Evolutionary conservation across 1,284 basidiomycete species (phyloP).

Genomic region (Flammula alnicola): DNA sequence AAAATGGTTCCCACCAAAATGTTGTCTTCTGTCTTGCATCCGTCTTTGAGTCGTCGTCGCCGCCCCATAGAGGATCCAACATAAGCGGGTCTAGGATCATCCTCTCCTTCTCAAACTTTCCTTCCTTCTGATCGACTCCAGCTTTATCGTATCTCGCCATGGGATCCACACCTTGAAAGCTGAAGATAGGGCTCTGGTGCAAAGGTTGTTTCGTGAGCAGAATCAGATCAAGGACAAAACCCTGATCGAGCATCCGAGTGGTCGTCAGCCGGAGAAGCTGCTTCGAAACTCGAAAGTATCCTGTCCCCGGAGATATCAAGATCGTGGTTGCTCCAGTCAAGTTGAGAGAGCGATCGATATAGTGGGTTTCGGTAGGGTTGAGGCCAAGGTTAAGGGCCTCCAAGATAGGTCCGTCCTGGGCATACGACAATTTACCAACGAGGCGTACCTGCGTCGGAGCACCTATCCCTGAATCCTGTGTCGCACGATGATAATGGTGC

Average conservation of each 20-base stretch:
- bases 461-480: slow-evolving; percentile 45
- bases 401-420: slow-evolving; percentile 93
- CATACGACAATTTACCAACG: slow-evolving; percentile 81
- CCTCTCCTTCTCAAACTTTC: slow-evolving; percentile 41
- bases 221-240: slow-evolving; percentile 89
- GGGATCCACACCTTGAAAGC: slow-evolving; percentile 68
- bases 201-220: slow-evolving; percentile 92
- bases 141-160: slow-evolving; percentile 46
- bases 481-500: slow-evolving; percentile 80
- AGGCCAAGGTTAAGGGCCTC: slow-evolving; percentile 94
- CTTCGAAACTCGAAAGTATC: slow-evolving; percentile 93
- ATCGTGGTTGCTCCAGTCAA: slow-evolving; percentile 90
- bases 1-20: slow-evolving; percentile 89
- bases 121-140: slow-evolving; percentile 17
- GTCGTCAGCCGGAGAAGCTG: slow-evolving; percentile 91
- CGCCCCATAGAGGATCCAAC: slow-evolving; percentile 82
- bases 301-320: slow-evolving; percentile 92
- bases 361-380: slow-evolving; percentile 94
- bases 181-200: slow-evolving; percentile 90
- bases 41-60: slow-evolving; percentile 54
- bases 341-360: slow-evolving; percentile 93
- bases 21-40: slow-evolving; percentile 50
- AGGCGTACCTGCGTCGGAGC: slow-evolving; percentile 65
- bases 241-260: slow-evolving; percentile 95
- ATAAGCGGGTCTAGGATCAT: slow-evolving; percentile 52